phyloP scores from a whole-genome alignment of 495 filamentous ascomycete species.

The Neurospora discreta region DNA sequence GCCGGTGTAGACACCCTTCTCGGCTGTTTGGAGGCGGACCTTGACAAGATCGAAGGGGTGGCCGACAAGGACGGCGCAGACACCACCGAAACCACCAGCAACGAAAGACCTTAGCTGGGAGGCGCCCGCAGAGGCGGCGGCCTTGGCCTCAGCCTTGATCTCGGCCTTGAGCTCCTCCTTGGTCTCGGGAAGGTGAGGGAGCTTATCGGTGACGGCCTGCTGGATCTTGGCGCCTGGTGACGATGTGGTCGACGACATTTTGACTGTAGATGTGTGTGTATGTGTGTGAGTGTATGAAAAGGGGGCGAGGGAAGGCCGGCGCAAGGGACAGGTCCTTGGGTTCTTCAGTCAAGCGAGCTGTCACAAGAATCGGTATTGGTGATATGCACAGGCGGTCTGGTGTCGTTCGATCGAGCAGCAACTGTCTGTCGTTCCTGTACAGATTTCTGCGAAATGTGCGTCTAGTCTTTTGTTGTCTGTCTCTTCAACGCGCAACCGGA shows the following conservation, averaged over 20 bases:
- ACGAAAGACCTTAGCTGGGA: constrained; percentile 62
- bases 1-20: constrained; percentile 80
- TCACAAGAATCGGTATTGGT: neutral
- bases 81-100: constrained; percentile 85
- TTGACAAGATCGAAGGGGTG: constrained; percentile 98
- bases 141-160: constrained; percentile 34
- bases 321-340: neutral
- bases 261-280: neutral
- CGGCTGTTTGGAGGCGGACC: constrained; percentile 90
- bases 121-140: constrained; percentile 33
- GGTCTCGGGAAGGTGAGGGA: constrained; percentile 41
- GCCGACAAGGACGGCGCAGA: constrained; percentile 86
- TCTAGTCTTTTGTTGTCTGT: neutral
- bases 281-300: neutral
- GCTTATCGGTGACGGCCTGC: constrained; percentile 26
- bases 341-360: neutral
- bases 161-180: constrained; percentile 42
- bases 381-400: neutral
- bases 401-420: neutral
- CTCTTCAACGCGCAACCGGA: neutral
- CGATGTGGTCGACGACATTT: constrained; percentile 16
- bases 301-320: neutral
- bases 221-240: constrained; percentile 28
- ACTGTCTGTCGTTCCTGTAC: neutral
- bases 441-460: neutral